Base-by-base conservation (phyloP, 129 eudicot genomes). In the Pittosporum tobira region DNA sequence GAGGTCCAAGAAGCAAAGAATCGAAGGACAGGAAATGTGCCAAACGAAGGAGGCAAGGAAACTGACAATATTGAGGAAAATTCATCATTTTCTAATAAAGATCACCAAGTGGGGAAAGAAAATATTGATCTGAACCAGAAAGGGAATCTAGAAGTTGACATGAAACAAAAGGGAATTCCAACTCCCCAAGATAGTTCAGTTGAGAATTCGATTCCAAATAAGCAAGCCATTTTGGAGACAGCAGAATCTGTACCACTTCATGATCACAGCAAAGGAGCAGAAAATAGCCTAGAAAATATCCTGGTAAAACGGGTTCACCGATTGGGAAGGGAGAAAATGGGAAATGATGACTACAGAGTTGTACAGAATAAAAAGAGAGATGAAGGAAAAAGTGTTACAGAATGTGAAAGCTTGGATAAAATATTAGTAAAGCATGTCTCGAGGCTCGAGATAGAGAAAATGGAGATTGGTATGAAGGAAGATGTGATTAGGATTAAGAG, bases 401-500 rank as follows among this genome's bases (percentile, higher is more conserved):
- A 61, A 11, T 44, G 31, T 50, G 96, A 79, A 68, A 70, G 87
- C 53, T 68, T 89, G 70, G 97, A 89, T 57, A 79, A 68, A 34
- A 74, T 85, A 67, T 66, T 89, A 37, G 88, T 89, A 18, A 89
- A 82, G 69, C 97, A 75, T 67, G 82, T 79, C 7, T 89, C 97
- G 16, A 89, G 75, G 54, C 82, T 89, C 19, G 97, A 89, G 75
- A 83, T 61, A 53, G 97, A 72, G 69, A 89, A 89, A 62, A 48
- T 77, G 74, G 66, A 53, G 21, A 22, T 55, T 57, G 70, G 57
- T 45, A 60, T 64, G 19, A 63, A 65, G 34, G 85, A 82, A 45
- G 50, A 58, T 37, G 21, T 38, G 38, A 16, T 14, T 4, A 56
- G 21, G 51, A 48, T 50, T 59, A 62, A 61, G 36, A 53, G n/a